Conservation (phyloP, 768 basidiomycete genomes). For the Leccinum rimulosum region DNA sequence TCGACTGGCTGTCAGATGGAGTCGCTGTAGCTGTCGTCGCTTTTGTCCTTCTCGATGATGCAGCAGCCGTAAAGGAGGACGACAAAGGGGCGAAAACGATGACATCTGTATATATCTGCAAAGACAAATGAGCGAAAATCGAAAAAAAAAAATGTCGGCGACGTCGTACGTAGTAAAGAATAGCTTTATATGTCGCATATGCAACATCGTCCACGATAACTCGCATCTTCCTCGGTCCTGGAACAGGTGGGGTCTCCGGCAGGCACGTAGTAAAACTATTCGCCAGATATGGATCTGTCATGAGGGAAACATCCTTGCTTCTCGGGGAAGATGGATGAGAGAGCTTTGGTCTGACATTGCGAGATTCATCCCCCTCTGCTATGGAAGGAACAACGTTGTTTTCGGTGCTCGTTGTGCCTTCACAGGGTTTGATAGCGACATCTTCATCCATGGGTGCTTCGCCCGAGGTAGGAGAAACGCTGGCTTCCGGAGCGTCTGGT, state of each 20-base stretch:
- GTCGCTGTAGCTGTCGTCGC: conserved; percentile 15
- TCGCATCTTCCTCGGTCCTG: conserved; percentile 50
- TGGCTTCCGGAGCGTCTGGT: conserved; percentile 16
- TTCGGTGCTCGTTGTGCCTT: conserved; percentile 1
- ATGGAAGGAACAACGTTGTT: not conserved
- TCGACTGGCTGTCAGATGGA: conserved; percentile 37
- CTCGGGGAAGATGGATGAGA: conserved; percentile 41
- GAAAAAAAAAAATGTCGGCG: not conserved
- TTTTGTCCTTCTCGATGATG: conserved; percentile 18
- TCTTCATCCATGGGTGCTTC: conserved; percentile 10
- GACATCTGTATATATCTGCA: conserved; percentile 79
- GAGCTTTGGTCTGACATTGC: conserved; percentile 33
- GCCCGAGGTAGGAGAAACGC: not conserved
- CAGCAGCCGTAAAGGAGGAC: conserved; percentile 51
- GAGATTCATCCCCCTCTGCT: conserved; percentile 14
- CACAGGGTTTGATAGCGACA: not conserved
- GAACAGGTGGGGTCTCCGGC: conserved; percentile 9
- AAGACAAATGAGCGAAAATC: conserved; percentile 2
- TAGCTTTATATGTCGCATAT: conserved; percentile 60
- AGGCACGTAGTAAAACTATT: not conserved
- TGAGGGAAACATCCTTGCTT: conserved; percentile 22
- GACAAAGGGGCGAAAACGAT: conserved; percentile 83
- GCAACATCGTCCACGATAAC: conserved; percentile 58
- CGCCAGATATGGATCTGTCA: conserved; percentile 10
- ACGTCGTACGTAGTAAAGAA: conserved; percentile 71